phyloP scores from a whole-genome alignment of 108 stramenopile genomes.

The Schizochytrium sp. region DNA sequence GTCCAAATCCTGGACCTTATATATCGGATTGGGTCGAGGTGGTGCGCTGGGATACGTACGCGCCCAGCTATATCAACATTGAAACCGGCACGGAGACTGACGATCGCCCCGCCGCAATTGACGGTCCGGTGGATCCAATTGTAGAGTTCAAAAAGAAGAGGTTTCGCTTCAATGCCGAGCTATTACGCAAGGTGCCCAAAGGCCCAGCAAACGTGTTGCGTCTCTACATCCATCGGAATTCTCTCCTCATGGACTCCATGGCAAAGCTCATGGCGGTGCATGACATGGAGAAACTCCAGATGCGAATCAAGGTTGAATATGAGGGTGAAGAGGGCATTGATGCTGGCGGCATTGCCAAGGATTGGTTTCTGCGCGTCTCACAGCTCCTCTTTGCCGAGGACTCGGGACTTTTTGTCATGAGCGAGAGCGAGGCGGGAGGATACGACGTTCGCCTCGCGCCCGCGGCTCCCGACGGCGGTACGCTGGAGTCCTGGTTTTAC shows the following conservation, averaged over 20 bases:
- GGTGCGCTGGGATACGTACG: neutral
- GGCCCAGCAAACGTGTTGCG: conserved; percentile 69
- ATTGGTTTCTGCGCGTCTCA: conserved; percentile 89
- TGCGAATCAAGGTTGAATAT: conserved; percentile 83
- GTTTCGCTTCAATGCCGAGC: conserved; percentile 36
- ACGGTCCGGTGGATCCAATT: neutral
- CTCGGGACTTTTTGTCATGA: conserved; percentile 81
- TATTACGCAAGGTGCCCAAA: conserved; percentile 67
- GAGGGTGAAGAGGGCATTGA: conserved; percentile 91
- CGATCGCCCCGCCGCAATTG: neutral
- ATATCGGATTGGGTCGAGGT: neutral
- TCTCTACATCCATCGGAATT: conserved; percentile 65
- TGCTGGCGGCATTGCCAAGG: conserved; percentile 90
- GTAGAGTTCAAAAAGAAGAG: conserved; percentile 84
- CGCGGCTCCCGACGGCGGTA: conserved; percentile 51
- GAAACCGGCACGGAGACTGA: neutral
- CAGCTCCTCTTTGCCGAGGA: conserved; percentile 96
- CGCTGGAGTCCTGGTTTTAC: conserved; percentile 85
- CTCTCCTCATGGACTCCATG: conserved; percentile 90
- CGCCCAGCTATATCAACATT: neutral
- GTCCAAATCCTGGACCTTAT: too few species aligned
- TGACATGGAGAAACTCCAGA: conserved; percentile 84
- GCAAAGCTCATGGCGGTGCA: conserved; percentile 70
- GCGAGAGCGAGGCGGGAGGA: conserved; percentile 53
- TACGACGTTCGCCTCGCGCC: conserved; percentile 79